phyloP scores from a whole-genome alignment of 805 yeast genomes.

The Cyberlindnera nakhonratchasimensis region DNA sequence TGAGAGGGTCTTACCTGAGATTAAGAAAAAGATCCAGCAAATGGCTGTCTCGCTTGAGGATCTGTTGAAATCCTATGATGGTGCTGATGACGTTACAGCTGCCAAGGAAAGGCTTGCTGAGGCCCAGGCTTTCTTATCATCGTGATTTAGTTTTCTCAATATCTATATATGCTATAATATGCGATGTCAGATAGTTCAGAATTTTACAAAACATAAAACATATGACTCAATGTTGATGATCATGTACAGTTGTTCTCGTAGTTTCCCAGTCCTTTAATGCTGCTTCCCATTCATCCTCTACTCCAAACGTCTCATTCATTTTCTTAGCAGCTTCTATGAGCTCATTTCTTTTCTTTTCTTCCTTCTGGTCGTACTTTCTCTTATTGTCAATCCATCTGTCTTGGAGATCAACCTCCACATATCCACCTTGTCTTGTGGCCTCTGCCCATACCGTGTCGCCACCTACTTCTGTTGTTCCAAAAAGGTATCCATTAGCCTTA shows the following conservation, averaged over 20 bases:
- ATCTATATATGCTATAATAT: not conserved
- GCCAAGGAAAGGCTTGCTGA: slow-evolving; percentile 27
- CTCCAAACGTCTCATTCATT: slow-evolving; percentile 42
- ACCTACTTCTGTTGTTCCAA: slow-evolving; percentile 90
- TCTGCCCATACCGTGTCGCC: slow-evolving; percentile 99
- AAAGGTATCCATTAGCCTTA: slow-evolving; percentile 89
- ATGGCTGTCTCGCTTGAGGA: slow-evolving; percentile 37
- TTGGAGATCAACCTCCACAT: slow-evolving; percentile 64
- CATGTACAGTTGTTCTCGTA: slow-evolving; percentile 28
- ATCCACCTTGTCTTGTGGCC: slow-evolving; percentile 78
- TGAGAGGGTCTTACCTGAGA: slow-evolving; percentile 46
- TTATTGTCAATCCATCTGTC: slow-evolving; percentile 94
- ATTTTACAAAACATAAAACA: too few relatives aligned
- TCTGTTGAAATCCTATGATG: slow-evolving; percentile 36
- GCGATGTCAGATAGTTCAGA: too few relatives aligned
- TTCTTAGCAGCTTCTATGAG: slow-evolving; percentile 39
- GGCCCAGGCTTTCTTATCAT: slow-evolving; percentile 27
- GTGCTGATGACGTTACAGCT: slow-evolving; percentile 30
- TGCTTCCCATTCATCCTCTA: slow-evolving; percentile 70
- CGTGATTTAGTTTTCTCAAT: not conserved
- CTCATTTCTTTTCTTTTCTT: slow-evolving; percentile 42
- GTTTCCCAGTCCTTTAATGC: slow-evolving; percentile 59
- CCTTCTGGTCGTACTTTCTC: slow-evolving; percentile 66
- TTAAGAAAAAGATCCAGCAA: slow-evolving; percentile 40
- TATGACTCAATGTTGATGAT: not conserved